These are phyloP conservation scores for Orbilia blumenaviensis DNA, from an alignment of 2,329 filamentous ascomycete species.

Conservation along the genomic window DNA sequence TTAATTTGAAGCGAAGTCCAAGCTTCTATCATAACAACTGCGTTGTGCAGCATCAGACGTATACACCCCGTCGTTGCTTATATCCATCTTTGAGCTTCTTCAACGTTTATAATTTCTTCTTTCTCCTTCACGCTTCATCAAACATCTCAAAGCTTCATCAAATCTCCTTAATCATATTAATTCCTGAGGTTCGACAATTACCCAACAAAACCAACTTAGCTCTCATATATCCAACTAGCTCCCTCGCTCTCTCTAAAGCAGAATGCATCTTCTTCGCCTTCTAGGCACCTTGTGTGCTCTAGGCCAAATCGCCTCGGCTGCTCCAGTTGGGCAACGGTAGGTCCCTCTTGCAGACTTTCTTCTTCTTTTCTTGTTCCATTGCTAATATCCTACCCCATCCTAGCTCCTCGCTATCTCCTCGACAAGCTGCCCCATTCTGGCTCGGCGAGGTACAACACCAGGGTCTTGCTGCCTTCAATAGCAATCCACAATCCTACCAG, in stretches of 20 bases:
- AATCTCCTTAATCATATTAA: constrained; percentile 25
- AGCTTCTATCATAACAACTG: too few relatives aligned
- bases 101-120: background rate
- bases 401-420: constrained; percentile 18
- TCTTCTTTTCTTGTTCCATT: background rate
- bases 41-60: background rate
- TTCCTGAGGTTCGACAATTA: constrained; percentile 17
- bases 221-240: constrained; percentile 7
- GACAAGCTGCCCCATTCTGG: constrained; percentile 56
- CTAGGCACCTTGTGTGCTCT: constrained; percentile 44
- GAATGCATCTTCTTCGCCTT: constrained; percentile 33
- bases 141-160: constrained; percentile 4
- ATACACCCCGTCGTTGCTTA: background rate
- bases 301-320: constrained; percentile 26
- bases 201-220: background rate
- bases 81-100: background rate
- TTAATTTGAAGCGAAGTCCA: too few relatives aligned
- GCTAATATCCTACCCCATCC: background rate
- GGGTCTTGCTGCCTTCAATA: constrained; percentile 63
- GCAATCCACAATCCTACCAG: constrained; percentile 60
- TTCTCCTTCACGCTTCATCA: background rate
- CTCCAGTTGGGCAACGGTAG: constrained; percentile 31
- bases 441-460: constrained; percentile 61
- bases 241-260: constrained; percentile 32
- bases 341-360: background rate